Evolutionary conservation across 345 rosid genomes (phyloP).

Genomic region (Cardiospermum halicacabum): DNA sequence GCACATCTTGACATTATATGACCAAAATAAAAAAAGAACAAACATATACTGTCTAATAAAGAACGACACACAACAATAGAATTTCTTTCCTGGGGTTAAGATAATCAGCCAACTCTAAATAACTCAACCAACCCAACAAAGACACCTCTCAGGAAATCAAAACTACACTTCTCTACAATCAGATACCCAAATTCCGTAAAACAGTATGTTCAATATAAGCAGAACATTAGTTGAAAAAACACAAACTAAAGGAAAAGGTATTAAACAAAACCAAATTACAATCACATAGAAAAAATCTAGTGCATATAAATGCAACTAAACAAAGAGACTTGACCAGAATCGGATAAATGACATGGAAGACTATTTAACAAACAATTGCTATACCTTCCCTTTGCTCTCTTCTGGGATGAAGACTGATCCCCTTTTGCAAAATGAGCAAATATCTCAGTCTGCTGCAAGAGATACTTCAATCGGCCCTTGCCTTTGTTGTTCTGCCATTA

Average conservation of each 20-base stretch:
- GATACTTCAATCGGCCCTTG: conserved; percentile 85
- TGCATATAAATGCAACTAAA: background rate
- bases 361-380: conserved; percentile 1
- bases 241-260: background rate
- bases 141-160: background rate
- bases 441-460: conserved; percentile 93
- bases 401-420: conserved; percentile 65
- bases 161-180: background rate
- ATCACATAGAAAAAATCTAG: background rate
- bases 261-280: background rate
- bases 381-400: conserved; percentile 84
- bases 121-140: background rate
- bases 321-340: background rate
- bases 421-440: conserved; percentile 97
- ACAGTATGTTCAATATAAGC: background rate
- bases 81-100: background rate
- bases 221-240: background rate
- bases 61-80: background rate
- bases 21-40: background rate
- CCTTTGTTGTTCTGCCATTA: conserved; percentile 72
- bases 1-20: background rate
- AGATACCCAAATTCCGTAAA: background rate
- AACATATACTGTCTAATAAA: background rate
- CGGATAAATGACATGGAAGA: background rate
- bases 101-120: background rate